Base-by-base conservation (phyloP, 805 yeast species). In the Ogataea wickerhamii region DNA sequence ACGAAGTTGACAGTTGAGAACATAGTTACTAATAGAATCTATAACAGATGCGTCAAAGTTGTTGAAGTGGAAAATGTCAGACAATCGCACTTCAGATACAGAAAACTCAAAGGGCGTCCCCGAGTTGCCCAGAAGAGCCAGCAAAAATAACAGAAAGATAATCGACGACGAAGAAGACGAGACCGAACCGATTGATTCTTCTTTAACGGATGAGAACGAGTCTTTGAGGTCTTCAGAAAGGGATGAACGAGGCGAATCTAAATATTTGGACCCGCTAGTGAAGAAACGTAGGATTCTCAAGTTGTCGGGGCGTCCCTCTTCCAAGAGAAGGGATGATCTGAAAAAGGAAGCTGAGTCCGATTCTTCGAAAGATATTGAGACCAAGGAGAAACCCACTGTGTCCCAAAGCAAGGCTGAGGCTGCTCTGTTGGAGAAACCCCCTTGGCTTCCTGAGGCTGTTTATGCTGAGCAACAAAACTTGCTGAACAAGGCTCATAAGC, bases 371-470 rank as follows among this genome's bases (percentile, higher is more conserved):
- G 25, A 8, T 22, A 8, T 12, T 20, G 26, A n/a, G 18, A 20
- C n/a, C 23, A 20, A 38, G 31, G 5, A 17, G 19, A 19, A 31
- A 28, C 18, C 17, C 29, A 24, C 35, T 33, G 23, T 17, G 16
- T 17, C 36, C 14, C 17, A 33, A 13, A 13, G 40, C 20, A 20
- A 17, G 37, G 4, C 36, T 28, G n/a, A 21, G 18, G 18, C 35
- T 3, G 13, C 21, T 16, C n/a, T n/a, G n/a, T n/a, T n/a, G n/a
- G 30, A 40, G 22, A 61, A 50, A 32, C 67, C 67, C 3, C 52
- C 53, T 1, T 63, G 67, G 67, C 59, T 63, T 60, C 49, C 58
- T 3, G 60, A 57, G 6, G 61, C 51, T 8, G 46, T 59, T 8
- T 51, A 42, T 29, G 31, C 52, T 22, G 42, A 43, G 29, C 58